Conservation (phyloP, 23 red algal genomes). For the Gracilariopsis chorda region DNA sequence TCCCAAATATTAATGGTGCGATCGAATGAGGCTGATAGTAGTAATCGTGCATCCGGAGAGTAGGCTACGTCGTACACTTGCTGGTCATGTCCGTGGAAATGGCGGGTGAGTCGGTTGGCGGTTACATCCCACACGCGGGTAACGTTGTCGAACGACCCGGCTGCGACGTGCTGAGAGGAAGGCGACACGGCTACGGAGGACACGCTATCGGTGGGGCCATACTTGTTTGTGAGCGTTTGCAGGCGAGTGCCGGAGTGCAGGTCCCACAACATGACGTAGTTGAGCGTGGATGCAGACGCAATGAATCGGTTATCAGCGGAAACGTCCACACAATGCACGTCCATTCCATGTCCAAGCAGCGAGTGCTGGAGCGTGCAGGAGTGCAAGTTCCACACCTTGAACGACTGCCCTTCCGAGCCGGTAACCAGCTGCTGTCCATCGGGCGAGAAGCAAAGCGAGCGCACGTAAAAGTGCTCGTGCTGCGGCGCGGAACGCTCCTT, state of each 20-base stretch:
- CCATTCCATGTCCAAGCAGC: conserved; percentile 68
- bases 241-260: conserved; percentile 65
- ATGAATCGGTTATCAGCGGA: conserved; percentile 64
- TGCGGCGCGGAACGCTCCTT: too few species aligned
- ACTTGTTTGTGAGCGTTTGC: conserved; percentile 44
- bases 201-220: conserved; percentile 73
- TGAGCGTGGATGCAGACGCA: conserved; percentile 69
- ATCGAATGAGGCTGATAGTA: conserved; percentile 83
- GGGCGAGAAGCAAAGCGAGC: neutral
- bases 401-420: conserved; percentile 73
- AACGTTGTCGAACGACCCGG: conserved; percentile 84
- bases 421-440: conserved; percentile 75
- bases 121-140: conserved; percentile 84
- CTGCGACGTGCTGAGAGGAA: conserved; percentile 64
- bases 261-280: conserved; percentile 70
- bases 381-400: conserved; percentile 84
- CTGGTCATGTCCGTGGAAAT: conserved; percentile 76
- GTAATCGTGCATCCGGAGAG: conserved; percentile 65
- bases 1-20: conserved; percentile 92
- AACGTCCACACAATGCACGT: conserved; percentile 86
- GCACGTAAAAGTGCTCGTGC: too few species aligned
- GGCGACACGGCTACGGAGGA: conserved; percentile 81
- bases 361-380: conserved; percentile 52
- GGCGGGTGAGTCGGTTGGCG: conserved; percentile 32
- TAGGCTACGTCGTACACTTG: conserved; percentile 88